Base-by-base conservation (phyloP, 1,284 basidiomycete species). In the Irpex sp. region DNA sequence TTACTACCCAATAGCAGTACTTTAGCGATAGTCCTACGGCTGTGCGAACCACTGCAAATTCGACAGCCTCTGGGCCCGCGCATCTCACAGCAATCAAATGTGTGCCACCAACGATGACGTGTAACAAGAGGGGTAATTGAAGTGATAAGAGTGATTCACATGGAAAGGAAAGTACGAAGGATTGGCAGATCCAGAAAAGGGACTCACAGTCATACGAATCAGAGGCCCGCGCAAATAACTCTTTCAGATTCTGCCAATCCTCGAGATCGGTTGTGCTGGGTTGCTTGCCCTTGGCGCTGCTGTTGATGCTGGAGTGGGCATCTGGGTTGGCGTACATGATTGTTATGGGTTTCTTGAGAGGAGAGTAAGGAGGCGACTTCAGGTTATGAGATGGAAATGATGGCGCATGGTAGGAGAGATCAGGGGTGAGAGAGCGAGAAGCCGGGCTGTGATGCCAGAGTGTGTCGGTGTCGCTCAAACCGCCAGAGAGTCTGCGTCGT, bases 221-320 rank as follows among this genome's bases (percentile, higher is more conserved):
- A 4, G 80, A 76, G 8, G 85, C 85, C 59, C 79, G 78, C 1
- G 77, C 73, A 69, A 86, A 87, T 9, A 88, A 76, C 61, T 85
- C 84, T 69, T 88, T 88, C 51, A 89, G 74, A 72, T 85, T 83
- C 63, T 84, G 78, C 88, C 87, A 89, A 68, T 89, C 87, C 61
- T 84, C 80, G 56, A 74, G 71, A 64, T 79, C 78, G 6, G 61
- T 61, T 5, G 65, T 61, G 65, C 74, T 80, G 2, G 74, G 60
- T 39, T 60, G 65, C 51, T 68, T 70, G 43, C 57, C 58, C 19
- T 65, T 61, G 11, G 63, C 21, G 6, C 39, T 35, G 43, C 36
- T 39, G 43, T 64, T 64, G 51, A 60, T 66, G 21, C 56, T 62
- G 7, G 62, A 31, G 13, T 39, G 43, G 47, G 36, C 54, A 55